Evolutionary conservation across 2,329 filamentous ascomycete genomes (phyloP), one percentile per base, ranked within the genome.

Genomic region (Ophiostoma quercus): DNA sequence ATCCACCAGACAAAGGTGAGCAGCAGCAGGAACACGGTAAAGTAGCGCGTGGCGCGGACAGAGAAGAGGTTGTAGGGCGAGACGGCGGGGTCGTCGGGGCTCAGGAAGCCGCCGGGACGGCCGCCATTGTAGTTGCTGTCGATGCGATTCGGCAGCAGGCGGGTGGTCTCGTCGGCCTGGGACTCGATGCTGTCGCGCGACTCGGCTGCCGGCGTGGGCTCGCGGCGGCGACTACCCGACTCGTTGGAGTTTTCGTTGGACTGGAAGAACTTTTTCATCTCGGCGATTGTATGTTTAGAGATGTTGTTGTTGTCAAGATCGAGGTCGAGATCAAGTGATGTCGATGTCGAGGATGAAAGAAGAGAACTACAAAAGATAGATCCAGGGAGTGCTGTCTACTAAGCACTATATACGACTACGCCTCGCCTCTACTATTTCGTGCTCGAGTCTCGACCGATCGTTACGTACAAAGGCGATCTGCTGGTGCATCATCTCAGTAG

Each of bases 31-130:
- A 92, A 75, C 69, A 96, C 83, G 5, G 92, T 94, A 72, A 95
- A 79, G 76, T 89, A 92, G 77, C 93, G 88, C 69, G 95, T 83
- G 66, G 91, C 86, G 22, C 95, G 90, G 67, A 99, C 91, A 71
- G 88, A 92, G 90, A 93, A 97, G 51, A 98, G 86, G 75, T 99
- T 99, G 81, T 97, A 97, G 0, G 95, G 95, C 2, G 92, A 92
- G 79, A 96, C 91, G 73, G 91, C 91, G 77, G 91, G 91, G 77
- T 94, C 91, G 81, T 93, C 90, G 14, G 91, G 90, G 75, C 90
- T 90, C 69, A 94, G 82, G 75, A 90, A 93, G 65, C 62, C 69
- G 19, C 34, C 34, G 22, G 32, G n/a, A 39, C 34, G 32, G 9
- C 8, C 34, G 4, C 62, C 19, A 12, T 63, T 39, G 19, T 39